Evolutionary conservation across 495 filamentous ascomycete species (phyloP).

Genomic region (Aspergillus panamensis): DNA sequence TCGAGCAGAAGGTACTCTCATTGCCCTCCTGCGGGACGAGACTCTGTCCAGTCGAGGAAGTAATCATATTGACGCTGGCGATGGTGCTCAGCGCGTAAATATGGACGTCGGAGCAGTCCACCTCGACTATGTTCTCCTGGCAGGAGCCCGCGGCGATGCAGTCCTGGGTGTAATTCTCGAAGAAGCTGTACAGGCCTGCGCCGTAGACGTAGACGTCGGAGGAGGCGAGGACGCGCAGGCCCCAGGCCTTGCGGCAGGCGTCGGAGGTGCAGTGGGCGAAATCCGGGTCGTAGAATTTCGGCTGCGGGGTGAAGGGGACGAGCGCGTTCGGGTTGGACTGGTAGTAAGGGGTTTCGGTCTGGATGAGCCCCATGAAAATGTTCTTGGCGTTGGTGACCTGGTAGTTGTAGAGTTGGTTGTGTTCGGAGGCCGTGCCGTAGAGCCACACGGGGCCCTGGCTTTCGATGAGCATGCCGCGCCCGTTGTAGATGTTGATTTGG

Average conservation of each 20-base stretch:
- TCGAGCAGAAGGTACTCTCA: slow-evolving; percentile 70
- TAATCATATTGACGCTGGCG: slow-evolving; percentile 83
- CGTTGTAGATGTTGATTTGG: slow-evolving; percentile 90
- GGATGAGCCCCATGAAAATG: slow-evolving; percentile 81
- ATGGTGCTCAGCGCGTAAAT: slow-evolving; percentile 84
- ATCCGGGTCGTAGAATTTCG: slow-evolving; percentile 68
- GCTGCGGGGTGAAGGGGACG: slow-evolving; percentile 60
- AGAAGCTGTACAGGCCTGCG: slow-evolving; percentile 81
- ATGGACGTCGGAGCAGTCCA: slow-evolving; percentile 69
- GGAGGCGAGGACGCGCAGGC: slow-evolving; percentile 70
- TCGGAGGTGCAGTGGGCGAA: slow-evolving; percentile 61
- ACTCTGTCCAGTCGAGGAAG: slow-evolving; percentile 42
- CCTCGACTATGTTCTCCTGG: slow-evolving; percentile 81
- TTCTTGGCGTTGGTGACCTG: slow-evolving; percentile 76
- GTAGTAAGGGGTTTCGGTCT: slow-evolving; percentile 92
- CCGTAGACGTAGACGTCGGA: slow-evolving; percentile 70
- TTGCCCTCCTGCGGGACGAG: slow-evolving; percentile 65
- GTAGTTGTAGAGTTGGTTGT: slow-evolving; percentile 88
- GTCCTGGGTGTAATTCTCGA: slow-evolving; percentile 77
- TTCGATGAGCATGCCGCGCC: slow-evolving; percentile 80
- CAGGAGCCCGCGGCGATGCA: slow-evolving; percentile 74
- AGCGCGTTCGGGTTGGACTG: slow-evolving; percentile 79
- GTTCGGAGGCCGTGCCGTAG: slow-evolving; percentile 81
- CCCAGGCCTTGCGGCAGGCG: slow-evolving; percentile 78
- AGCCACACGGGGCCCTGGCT: slow-evolving; percentile 53